Base-by-base conservation (phyloP, 2,329 filamentous ascomycete species). In the Beauveria rudraprayagi region DNA sequence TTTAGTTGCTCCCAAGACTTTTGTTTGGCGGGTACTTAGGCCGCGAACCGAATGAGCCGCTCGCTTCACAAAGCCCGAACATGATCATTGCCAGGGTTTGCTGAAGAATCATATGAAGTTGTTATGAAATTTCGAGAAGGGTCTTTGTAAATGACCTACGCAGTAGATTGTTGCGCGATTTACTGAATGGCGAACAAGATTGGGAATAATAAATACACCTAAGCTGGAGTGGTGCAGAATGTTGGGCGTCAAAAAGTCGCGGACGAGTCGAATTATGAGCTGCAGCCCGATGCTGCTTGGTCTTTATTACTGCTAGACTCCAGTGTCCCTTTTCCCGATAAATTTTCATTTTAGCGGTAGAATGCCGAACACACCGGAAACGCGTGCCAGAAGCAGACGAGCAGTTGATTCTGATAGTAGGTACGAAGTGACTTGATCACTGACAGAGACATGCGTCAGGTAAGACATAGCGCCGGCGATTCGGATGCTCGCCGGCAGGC, bases 41-140 rank as follows among this genome's bases (percentile, higher is more conserved):
- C 68, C 69, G 72, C 66, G 67, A 74, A 72, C 74, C 74, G 74
- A 74, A 67, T 68, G 68, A 73, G 71, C 69, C 70, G 71, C 60
- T 44, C 44, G 40, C 50, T 48, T 60, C 26, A 14, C 16, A 44
- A 40, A n/a, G 47, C 14, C 22, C 17, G 48, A 46, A 26, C 22
- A 30, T 24, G 41, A 26, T 26, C 11, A 9, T 43, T 16, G 3
- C 19, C 14, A 19, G 28, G 47, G n/a, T 28, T 17, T 24, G 5
- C 17, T 43, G 19, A 11, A 37, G 28, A 10, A 19, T 30, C 6
- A 2, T 22, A 10, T 8, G 28, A 7, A 41, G 17, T 24, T 44
- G 6, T 2, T 10, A 17, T 43, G 4, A 2, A 30, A n/a, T 44
- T 5, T 6, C 10, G 5, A 30, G 10, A 22, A 9, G 24, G 7